These are phyloP conservation scores for Rhododendron mucronatum DNA, from an alignment of 148 eudicot species.

Conservation along the genomic window DNA sequence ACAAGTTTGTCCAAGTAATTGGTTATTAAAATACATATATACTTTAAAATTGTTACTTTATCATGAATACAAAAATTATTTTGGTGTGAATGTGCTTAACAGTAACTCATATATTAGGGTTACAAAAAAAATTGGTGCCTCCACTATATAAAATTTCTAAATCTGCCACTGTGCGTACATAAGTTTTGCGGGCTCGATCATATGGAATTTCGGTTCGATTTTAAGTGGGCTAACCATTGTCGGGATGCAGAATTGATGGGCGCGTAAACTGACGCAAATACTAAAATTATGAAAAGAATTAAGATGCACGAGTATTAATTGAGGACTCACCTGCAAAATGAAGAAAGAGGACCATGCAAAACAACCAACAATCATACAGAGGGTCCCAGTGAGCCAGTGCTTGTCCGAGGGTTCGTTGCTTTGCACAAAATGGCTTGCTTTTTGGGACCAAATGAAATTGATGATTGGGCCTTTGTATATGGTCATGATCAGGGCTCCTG, in stretches of 20 bases:
- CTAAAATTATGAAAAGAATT: not conserved
- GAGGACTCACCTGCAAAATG: constrained; percentile 48
- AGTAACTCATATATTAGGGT: too few species aligned
- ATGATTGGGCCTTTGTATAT: constrained; percentile 52
- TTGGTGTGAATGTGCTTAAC: too few species aligned
- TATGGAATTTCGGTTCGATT: too few species aligned
- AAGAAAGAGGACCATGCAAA: constrained; percentile 56
- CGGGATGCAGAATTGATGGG: not conserved
- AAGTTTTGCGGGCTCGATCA: too few species aligned
- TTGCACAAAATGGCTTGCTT: constrained; percentile 1
- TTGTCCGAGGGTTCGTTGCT: constrained; percentile 19
- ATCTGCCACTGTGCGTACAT: too few species aligned
- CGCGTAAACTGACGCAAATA: not conserved
- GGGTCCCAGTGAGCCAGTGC: constrained; percentile 53
- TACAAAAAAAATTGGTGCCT: too few species aligned
- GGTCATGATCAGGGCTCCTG: constrained; percentile 60
- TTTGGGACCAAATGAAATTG: constrained; percentile 31
- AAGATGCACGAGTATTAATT: not conserved
- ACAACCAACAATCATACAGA: constrained; percentile 48
- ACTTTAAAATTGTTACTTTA: too few species aligned
- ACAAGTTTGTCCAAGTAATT: too few species aligned
- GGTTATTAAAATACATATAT: too few species aligned
- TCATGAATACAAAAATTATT: too few species aligned
- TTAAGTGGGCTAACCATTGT: too few species aligned
- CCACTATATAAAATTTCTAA: too few species aligned